Evolutionary conservation across 2,329 filamentous ascomycete genomes (phyloP).

Genomic region (Penicillium verrucosum): DNA sequence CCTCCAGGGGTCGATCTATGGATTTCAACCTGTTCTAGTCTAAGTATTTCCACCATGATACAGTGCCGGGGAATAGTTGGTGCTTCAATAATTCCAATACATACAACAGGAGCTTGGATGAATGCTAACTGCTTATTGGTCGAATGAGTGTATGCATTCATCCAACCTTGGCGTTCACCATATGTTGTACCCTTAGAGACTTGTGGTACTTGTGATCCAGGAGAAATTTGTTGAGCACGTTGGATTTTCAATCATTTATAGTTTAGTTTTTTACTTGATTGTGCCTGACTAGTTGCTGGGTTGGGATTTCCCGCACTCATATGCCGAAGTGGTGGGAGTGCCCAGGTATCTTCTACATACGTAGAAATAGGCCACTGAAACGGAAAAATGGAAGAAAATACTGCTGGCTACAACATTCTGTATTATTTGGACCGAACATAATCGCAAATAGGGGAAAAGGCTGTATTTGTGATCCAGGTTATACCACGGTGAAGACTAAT

Average conservation of each 20-base stretch:
- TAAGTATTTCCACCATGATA: no score
- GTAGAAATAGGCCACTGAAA: background rate
- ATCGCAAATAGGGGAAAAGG: no score
- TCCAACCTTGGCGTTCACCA: background rate
- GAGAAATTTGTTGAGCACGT: background rate
- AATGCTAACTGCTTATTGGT: background rate
- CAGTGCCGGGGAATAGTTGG: background rate
- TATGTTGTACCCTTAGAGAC: no score
- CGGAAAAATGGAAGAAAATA: no score
- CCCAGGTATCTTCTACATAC: background rate
- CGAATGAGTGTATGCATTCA: background rate
- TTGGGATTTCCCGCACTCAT: background rate
- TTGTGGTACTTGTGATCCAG: background rate
- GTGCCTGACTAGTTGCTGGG: background rate
- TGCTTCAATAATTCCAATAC: no score
- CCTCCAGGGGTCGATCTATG: background rate
- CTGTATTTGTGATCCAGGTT: no score
- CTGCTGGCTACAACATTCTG: no score
- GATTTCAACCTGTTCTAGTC: background rate
- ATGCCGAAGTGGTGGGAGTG: background rate
- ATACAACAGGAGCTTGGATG: background rate
- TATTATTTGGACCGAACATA: no score
- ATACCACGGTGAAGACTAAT: no score
- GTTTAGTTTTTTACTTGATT: background rate
- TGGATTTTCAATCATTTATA: background rate